A percentile compares a stretch with the other conserved stretches of the same genome.
These are phyloP conservation scores for Plasmodium coatneyi DNA, from an alignment of 169 alveolate genomes.

Conservation along the genomic window DNA sequence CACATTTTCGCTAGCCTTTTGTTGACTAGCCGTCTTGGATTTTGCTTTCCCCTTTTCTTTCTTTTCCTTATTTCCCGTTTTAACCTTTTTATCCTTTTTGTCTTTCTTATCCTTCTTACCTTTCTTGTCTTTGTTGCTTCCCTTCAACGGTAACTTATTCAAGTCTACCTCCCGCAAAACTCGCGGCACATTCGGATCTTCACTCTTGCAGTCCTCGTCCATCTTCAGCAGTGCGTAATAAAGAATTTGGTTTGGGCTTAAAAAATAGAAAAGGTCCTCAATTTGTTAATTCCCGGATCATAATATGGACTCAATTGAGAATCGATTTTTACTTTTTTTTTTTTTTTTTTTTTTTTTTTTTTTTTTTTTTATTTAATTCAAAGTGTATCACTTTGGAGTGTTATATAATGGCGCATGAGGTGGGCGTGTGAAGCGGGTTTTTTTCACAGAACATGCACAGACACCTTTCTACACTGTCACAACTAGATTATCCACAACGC, in stretches of 20 bases:
- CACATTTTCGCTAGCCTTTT: background rate
- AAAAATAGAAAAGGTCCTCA: background rate
- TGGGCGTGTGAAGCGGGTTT: background rate
- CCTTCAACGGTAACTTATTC: constrained; percentile 1
- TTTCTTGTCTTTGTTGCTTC: background rate
- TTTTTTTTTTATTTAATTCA: background rate
- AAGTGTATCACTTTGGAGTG: background rate
- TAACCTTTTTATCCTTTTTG: background rate
- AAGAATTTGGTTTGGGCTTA: background rate
- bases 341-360: background rate
- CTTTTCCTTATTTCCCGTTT: background rate
- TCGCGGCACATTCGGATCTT: background rate
- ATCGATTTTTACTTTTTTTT: background rate
- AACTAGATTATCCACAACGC: background rate
- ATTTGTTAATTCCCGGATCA: background rate
- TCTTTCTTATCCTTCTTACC: background rate
- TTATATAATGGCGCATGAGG: background rate
- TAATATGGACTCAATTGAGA: background rate
- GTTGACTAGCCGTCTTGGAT: constrained; percentile 3
- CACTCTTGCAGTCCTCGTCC: constrained; percentile 17
- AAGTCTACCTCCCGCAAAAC: background rate
- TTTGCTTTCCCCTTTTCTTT: background rate
- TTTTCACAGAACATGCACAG: background rate
- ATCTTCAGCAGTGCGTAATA: constrained; percentile 1
- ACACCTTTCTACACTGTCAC: background rate